Conservation (phyloP, 2,329 filamentous ascomycete species). For the Curvularia sp. region DNA sequence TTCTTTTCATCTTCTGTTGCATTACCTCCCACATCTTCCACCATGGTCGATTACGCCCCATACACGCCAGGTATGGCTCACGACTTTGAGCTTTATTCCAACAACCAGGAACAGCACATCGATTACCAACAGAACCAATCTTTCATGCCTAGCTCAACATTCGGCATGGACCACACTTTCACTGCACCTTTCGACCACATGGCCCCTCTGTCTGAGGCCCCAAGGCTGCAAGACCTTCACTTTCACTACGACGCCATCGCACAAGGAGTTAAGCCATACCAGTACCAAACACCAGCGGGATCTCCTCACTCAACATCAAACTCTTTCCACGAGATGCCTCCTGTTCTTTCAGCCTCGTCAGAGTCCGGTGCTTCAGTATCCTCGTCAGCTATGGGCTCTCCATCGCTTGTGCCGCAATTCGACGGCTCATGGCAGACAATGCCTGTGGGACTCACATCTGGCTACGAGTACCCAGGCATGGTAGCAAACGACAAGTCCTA, state of each 20-base stretch:
- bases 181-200: conserved; percentile 48
- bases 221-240: conserved; percentile 45
- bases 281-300: conserved; percentile 49
- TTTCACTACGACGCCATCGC: conserved; percentile 47
- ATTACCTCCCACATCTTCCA: conserved; percentile 21
- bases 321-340: conserved; percentile 57
- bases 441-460: conserved; percentile 66
- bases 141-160: conserved; percentile 39
- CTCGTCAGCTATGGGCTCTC: conserved; percentile 60
- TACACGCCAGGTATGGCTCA: conserved; percentile 44
- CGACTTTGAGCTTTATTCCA: conserved; percentile 50
- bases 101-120: conserved; percentile 41
- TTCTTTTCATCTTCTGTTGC: conserved; percentile 13
- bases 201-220: conserved; percentile 41
- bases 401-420: conserved; percentile 67
- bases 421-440: conserved; percentile 64
- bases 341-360: conserved; percentile 56
- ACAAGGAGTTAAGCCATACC: conserved; percentile 47
- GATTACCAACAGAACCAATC: conserved; percentile 42
- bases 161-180: conserved; percentile 47
- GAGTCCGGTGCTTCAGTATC: conserved; percentile 60
- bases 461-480: conserved; percentile 61
- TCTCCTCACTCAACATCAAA: conserved; percentile 56
- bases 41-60: conserved; percentile 47
- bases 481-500: conserved; percentile 56